Evolutionary conservation across 1,284 basidiomycete species (phyloP).

Genomic region (Amylostereum areolatum): DNA sequence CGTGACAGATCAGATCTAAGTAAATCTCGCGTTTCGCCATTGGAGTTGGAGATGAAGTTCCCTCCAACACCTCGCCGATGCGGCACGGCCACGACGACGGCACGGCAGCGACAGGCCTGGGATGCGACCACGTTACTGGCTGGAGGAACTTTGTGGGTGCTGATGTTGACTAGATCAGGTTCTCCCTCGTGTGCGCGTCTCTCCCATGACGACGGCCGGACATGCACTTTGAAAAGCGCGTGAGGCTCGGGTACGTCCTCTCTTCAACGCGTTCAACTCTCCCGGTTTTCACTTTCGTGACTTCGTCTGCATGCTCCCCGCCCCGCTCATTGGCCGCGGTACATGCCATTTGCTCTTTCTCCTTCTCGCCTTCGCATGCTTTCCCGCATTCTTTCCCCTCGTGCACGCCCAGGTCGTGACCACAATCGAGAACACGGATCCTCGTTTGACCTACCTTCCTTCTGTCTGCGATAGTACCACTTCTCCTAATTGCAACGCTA

Average conservation of each 20-base stretch:
- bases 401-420: conserved; percentile 14
- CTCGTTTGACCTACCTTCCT: conserved; percentile 23
- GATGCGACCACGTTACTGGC: no score
- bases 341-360: conserved; percentile 5
- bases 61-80: no score
- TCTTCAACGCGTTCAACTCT: not conserved
- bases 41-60: no score
- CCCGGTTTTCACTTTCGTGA: not conserved
- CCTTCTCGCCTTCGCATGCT: conserved; percentile 3
- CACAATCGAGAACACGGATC: conserved; percentile 21
- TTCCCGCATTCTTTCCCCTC: not conserved
- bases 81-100: no score
- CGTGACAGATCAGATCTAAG: no score
- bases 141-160: no score
- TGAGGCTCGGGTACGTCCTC: not conserved
- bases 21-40: no score
- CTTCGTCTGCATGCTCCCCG: conserved; percentile 11
- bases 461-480: conserved; percentile 16
- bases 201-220: no score
- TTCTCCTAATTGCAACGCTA: conserved; percentile 16
- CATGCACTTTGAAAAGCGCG: no score
- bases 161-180: no score
- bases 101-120: no score
- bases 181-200: no score
- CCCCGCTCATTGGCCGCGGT: conserved; percentile 4